Conservation (phyloP, 192 early-diverging fungal species). For the Phlyctochytrium arcticum region DNA sequence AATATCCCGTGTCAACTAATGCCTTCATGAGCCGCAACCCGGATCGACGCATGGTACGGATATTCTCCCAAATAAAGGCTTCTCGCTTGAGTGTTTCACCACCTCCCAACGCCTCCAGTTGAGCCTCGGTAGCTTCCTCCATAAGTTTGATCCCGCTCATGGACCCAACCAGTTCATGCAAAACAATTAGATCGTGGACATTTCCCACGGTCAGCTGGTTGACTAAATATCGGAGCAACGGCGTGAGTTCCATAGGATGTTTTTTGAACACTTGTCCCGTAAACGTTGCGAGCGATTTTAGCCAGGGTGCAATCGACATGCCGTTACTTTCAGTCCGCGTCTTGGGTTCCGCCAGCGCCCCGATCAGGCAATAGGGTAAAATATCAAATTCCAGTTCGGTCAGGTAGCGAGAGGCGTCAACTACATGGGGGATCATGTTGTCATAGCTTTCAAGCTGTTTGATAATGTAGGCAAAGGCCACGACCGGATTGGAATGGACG, state of each 20-base stretch:
- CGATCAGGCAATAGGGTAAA: conserved; percentile 62
- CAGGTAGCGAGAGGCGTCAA: conserved; percentile 73
- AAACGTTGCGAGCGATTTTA: conserved; percentile 61
- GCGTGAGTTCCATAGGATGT: conserved; percentile 63
- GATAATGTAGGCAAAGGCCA: conserved; percentile 66
- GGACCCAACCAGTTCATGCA: conserved; percentile 66
- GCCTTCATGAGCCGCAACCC: conserved; percentile 52
- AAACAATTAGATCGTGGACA: conserved; percentile 60
- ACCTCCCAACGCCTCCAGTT: conserved; percentile 62
- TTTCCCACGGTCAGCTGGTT: conserved; percentile 53
- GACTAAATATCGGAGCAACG: conserved; percentile 61
- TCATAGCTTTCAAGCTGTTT: conserved; percentile 68
- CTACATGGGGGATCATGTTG: conserved; percentile 68
- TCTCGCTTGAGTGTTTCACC: conserved; percentile 58
- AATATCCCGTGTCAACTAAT: conserved; percentile 51
- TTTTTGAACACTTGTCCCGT: conserved; percentile 62
- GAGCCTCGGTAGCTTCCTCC: conserved; percentile 52
- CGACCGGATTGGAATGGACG: conserved; percentile 68
- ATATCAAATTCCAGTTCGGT: conserved; percentile 73
- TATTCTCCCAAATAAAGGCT: conserved; percentile 44
- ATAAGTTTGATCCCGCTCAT: conserved; percentile 67
- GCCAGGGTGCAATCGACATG: conserved; percentile 55
- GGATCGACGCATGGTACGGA: conserved; percentile 45
- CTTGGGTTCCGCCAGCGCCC: conserved; percentile 57
- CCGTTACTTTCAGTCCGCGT: conserved; percentile 63